These are phyloP conservation scores for Aspergillus alliaceus DNA, from an alignment of 2,329 filamentous ascomycete species.

Conservation along the genomic window DNA sequence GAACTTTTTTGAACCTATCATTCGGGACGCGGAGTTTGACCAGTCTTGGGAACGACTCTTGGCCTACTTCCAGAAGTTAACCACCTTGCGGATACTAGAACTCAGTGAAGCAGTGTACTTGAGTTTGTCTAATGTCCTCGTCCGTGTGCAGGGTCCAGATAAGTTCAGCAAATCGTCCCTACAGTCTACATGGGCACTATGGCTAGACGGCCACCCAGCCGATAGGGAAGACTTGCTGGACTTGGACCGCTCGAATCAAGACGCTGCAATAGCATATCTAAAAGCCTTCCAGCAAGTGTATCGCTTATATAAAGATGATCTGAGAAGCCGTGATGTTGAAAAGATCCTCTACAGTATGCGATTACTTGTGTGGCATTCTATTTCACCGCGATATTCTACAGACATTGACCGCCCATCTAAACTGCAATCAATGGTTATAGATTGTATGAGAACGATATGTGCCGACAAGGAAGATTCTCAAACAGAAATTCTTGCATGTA, in stretches of 20 bases:
- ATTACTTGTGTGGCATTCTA: constrained; percentile 71
- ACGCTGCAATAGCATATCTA: constrained; percentile 82
- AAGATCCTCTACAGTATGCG: constrained; percentile 72
- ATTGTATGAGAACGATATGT: constrained; percentile 37
- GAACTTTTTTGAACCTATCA: constrained; percentile 73
- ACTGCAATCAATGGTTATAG: constrained; percentile 35
- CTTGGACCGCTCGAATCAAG: constrained; percentile 66
- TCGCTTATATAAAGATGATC: constrained; percentile 64
- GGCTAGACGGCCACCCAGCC: constrained; percentile 65
- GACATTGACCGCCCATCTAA: constrained; percentile 40
- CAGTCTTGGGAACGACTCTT: constrained; percentile 75
- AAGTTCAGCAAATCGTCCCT: constrained; percentile 51
- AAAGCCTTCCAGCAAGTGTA: constrained; percentile 76
- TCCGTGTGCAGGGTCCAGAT: constrained; percentile 45
- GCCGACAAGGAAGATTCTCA: constrained; percentile 39
- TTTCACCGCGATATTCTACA: constrained; percentile 39
- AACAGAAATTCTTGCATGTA: constrained; percentile 38
- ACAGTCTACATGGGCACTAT: constrained; percentile 66
- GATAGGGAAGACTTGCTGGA: constrained; percentile 44
- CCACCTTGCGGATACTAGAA: constrained; percentile 65
- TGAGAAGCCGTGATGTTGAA: constrained; percentile 63
- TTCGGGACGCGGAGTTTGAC: constrained; percentile 65
- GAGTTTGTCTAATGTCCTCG: constrained; percentile 63
- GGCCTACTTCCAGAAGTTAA: constrained; percentile 63
- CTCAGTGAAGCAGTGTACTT: constrained; percentile 72